phyloP scores from a whole-genome alignment of 768 basidiomycete species.

The Rhizopogon salebrosus region DNA sequence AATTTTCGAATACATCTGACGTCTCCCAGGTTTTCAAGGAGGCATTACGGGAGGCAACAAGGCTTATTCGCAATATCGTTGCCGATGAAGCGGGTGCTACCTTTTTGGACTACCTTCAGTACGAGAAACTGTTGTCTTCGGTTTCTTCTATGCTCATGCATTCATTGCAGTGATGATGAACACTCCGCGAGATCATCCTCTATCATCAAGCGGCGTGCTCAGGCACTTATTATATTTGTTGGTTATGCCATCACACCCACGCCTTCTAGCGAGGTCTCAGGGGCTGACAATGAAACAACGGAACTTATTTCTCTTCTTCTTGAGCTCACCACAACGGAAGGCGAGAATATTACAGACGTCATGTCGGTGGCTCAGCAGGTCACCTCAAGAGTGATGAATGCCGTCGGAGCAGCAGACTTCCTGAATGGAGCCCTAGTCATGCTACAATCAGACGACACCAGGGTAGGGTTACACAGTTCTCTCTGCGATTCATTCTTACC shows the following conservation, averaged over 20 bases:
- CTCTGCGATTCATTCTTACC: slow-evolving; percentile 5
- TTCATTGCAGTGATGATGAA: slow-evolving; percentile 50
- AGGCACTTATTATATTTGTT: slow-evolving; percentile 63
- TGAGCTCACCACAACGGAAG: slow-evolving; percentile 37
- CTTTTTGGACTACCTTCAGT: slow-evolving; percentile 59
- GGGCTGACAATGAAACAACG: slow-evolving; percentile 25
- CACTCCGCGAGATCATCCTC: slow-evolving; percentile 40
- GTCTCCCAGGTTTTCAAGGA: slow-evolving; percentile 51
- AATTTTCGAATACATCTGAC: not conserved
- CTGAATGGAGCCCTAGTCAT: slow-evolving; percentile 50
- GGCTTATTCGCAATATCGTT: slow-evolving; percentile 44
- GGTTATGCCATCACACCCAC: slow-evolving; percentile 42
- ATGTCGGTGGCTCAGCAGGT: slow-evolving; percentile 42
- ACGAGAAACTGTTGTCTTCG: slow-evolving; percentile 15
- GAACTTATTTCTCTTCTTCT: slow-evolving; percentile 46
- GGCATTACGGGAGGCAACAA: slow-evolving; percentile 59
- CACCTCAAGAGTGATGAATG: slow-evolving; percentile 48
- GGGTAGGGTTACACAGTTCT: slow-evolving; percentile 33
- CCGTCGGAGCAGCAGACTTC: slow-evolving; percentile 72
- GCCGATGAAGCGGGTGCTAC: slow-evolving; percentile 34
- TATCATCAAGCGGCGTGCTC: slow-evolving; percentile 52
- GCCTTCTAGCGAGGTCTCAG: not conserved
- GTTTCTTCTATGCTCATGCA: not conserved
- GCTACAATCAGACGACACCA: slow-evolving; percentile 45
- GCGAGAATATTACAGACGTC: slow-evolving; percentile 37